Percentiles rank a stretch among this genome's conserved stretches.
These are phyloP conservation scores for Astragalus glycyphyllos DNA, from an alignment of 306 rosid species.

Conservation along the genomic window DNA sequence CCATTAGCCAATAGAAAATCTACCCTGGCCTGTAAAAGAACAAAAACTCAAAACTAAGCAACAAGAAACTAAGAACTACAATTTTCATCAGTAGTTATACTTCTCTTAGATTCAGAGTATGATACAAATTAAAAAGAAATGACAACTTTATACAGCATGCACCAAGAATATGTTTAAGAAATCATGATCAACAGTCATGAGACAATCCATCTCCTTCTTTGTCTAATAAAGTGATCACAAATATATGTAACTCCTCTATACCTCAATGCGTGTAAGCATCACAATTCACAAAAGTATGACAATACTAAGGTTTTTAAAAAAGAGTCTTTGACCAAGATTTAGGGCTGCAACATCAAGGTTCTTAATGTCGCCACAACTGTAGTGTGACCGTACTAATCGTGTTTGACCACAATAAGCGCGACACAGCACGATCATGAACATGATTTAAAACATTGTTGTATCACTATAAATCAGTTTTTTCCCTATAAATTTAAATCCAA, in stretches of 20 bases:
- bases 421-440: no score
- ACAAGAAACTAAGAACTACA: constrained; percentile 20
- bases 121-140: constrained; percentile 15
- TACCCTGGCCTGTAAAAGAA: constrained; percentile 61
- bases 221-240: constrained; percentile 22
- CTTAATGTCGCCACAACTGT: no score
- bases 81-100: constrained; percentile 20
- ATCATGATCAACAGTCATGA: neutral
- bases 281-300: neutral
- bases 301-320: neutral
- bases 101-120: neutral
- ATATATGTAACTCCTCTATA: neutral
- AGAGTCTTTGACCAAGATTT: no score
- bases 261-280: neutral
- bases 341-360: no score
- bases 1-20: constrained; percentile 64
- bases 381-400: no score
- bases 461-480: constrained; percentile 17
- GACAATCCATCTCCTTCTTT: neutral
- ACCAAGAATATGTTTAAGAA: neutral
- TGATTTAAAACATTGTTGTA: no score
- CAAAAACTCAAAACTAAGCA: constrained; percentile 18
- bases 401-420: no score
- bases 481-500: constrained; percentile 1
- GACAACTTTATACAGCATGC: constrained; percentile 34